Percentiles rank a stretch among this genome's conserved stretches.
Evolutionary conservation across 108 stramenopile species (phyloP).

Genomic region (Cyclostephanos invisitatus): DNA sequence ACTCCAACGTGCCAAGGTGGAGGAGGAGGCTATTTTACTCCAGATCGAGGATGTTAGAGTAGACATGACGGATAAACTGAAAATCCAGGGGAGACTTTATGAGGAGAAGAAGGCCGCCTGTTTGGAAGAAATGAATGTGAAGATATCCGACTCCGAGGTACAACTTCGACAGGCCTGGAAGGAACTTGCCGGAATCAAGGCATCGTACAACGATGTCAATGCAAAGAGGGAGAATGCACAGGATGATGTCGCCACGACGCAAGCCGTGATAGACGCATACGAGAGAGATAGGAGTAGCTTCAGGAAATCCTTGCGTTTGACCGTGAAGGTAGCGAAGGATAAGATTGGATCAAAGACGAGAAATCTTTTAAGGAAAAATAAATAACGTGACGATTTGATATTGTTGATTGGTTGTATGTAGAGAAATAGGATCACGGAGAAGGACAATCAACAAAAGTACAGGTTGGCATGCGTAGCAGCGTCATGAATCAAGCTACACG

Average conservation of each 20-base stretch:
- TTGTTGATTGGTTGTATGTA: neutral
- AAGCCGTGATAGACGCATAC: conserved; percentile 33
- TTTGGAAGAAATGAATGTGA: conserved; percentile 22
- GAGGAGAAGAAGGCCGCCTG: conserved; percentile 18
- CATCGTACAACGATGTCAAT: conserved; percentile 10
- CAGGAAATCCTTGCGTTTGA: conserved; percentile 29
- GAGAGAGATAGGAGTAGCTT: conserved; percentile 31
- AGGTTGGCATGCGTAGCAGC: too few relatives aligned
- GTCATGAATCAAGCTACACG: too few relatives aligned
- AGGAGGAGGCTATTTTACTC: conserved; percentile 22
- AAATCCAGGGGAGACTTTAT: conserved; percentile 12
- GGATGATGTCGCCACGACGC: conserved; percentile 12
- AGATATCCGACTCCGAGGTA: conserved; percentile 31
- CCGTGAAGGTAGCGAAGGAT: conserved; percentile 32
- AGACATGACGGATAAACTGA: conserved; percentile 30
- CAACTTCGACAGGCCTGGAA: conserved; percentile 39
- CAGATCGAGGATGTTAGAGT: conserved; percentile 32
- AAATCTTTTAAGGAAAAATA: conserved; percentile 16
- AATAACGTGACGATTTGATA: neutral
- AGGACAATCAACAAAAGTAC: neutral
- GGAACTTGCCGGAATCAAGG: conserved; percentile 33
- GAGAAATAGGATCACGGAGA: neutral
- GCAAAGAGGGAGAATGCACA: conserved; percentile 13
- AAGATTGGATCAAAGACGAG: conserved; percentile 40
- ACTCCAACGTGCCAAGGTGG: conserved; percentile 25